A percentile compares a stretch with the other conserved stretches of the same genome.
phyloP scores from a whole-genome alignment of 805 yeast species.

The Lipomyces starkeyi region DNA sequence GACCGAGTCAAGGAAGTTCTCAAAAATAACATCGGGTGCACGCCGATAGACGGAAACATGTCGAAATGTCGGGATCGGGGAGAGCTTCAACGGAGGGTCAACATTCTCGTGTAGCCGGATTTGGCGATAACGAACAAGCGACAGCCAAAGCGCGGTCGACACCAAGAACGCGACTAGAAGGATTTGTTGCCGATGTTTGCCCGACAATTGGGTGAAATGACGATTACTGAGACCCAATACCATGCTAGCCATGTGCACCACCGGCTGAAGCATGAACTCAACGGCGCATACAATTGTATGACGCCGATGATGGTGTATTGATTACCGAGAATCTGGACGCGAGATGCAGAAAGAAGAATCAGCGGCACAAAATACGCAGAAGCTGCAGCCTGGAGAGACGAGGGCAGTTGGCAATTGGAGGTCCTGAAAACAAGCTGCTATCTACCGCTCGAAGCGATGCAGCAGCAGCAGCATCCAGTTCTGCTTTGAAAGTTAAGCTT shows the following conservation, averaged over 20 bases:
- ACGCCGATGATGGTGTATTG: neutral
- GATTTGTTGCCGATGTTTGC: conserved; percentile 8
- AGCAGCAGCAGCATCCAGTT: neutral
- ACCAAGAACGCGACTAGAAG: conserved; percentile 10
- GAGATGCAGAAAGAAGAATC: neutral
- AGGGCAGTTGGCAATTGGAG: neutral
- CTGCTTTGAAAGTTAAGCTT: neutral
- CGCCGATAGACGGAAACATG: conserved; percentile 18
- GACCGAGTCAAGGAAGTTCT: conserved; percentile 30
- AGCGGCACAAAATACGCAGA: neutral
- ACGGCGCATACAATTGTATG: neutral
- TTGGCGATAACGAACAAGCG: conserved; percentile 16
- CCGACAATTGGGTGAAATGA: neutral
- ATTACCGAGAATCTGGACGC: neutral
- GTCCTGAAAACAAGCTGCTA: neutral
- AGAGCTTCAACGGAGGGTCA: conserved; percentile 15
- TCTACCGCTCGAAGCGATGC: neutral
- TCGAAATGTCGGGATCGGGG: conserved; percentile 27
- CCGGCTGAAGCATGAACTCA: neutral
- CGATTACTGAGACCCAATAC: neutral
- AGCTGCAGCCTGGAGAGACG: neutral
- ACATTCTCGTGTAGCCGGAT: neutral
- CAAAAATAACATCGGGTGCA: conserved; percentile 23
- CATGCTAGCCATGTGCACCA: neutral
- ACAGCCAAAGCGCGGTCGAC: conserved; percentile 16